A percentile compares a stretch with the other conserved stretches of the same genome.
Evolutionary conservation across 768 basidiomycete genomes (phyloP).

Genomic region (Trametes sanguinea): DNA sequence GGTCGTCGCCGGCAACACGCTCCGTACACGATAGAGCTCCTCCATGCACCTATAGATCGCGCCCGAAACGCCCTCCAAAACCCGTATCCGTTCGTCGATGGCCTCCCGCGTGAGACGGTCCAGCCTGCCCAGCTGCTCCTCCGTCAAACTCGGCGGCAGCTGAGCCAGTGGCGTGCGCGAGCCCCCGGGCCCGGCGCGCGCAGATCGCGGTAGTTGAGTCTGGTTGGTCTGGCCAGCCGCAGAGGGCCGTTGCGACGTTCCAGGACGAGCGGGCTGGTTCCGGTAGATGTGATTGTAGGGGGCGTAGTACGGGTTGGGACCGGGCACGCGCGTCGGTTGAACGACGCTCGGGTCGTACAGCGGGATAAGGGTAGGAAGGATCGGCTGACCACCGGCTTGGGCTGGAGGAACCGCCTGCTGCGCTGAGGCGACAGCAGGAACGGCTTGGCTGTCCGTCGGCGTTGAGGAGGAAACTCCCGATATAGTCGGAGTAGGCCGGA

Average conservation of each 20-base stretch:
- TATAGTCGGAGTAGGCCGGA: conserved; percentile 12
- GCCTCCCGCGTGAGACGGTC: conserved; percentile 74
- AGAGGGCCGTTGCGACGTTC: not conserved
- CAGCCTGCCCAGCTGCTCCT: conserved; percentile 64
- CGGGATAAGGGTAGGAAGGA: conserved; percentile 41
- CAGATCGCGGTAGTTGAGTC: conserved; percentile 2
- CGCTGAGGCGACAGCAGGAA: conserved; percentile 5
- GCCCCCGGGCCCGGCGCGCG: conserved; percentile 11
- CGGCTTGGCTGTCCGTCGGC: not conserved
- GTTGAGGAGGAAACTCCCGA: not conserved
- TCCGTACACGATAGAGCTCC: conserved; percentile 75
- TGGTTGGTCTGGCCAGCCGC: not conserved
- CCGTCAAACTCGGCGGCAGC: conserved; percentile 50
- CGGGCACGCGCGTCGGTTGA: conserved; percentile 8
- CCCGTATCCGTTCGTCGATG: conserved; percentile 80
- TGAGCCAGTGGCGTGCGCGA: conserved; percentile 28
- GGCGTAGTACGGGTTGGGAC: not conserved
- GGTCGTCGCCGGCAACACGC: conserved; percentile 53
- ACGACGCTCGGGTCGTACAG: conserved; percentile 38
- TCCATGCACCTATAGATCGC: conserved; percentile 75
- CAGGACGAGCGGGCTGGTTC: not conserved
- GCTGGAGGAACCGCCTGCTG: not conserved
- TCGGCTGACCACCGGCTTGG: not conserved
- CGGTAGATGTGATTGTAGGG: conserved; percentile 4
- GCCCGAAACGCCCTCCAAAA: conserved; percentile 76